These are phyloP conservation scores for Sabuloglossum arenarium DNA, from an alignment of 495 filamentous ascomycete genomes.

Conservation along the genomic window DNA sequence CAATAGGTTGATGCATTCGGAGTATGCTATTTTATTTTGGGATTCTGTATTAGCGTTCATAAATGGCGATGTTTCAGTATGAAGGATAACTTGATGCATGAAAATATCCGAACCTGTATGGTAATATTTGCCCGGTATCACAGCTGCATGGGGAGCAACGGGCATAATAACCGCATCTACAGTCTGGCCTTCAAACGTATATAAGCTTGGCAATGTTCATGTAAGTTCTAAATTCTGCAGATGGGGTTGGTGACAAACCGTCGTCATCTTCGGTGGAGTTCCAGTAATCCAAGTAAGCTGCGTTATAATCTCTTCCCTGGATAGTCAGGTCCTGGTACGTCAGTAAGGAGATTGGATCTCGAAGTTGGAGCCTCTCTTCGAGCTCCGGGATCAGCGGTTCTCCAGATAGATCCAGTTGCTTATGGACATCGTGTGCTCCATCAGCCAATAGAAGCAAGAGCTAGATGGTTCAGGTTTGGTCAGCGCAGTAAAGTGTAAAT, in stretches of 20 bases:
- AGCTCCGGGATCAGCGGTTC: slow-evolving; percentile 27
- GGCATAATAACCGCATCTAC: slow-evolving; percentile 32
- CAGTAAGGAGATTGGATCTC: background rate
- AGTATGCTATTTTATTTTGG: slow-evolving; percentile 19
- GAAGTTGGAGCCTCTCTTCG: slow-evolving; percentile 4
- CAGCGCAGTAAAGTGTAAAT: background rate
- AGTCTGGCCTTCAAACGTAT: slow-evolving; percentile 28
- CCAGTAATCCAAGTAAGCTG: slow-evolving; percentile 51
- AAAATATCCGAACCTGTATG: slow-evolving; percentile 23
- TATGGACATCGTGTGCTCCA: slow-evolving; percentile 23
- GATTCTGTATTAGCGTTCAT: background rate
- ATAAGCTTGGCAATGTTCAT: slow-evolving; percentile 15
- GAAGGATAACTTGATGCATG: too few relatives aligned
- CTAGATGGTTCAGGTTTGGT: background rate
- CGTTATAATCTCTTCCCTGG: slow-evolving; percentile 34
- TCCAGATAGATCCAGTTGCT: slow-evolving; percentile 31
- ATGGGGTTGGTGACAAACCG: background rate
- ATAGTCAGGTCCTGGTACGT: slow-evolving; percentile 28
- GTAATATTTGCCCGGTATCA: slow-evolving; percentile 24
- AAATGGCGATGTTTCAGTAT: too few relatives aligned
- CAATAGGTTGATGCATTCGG: slow-evolving; percentile 29
- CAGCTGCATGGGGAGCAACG: slow-evolving; percentile 24
- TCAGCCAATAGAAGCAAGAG: background rate
- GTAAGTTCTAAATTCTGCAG: background rate
- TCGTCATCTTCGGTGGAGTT: slow-evolving; percentile 26